Conservation (phyloP, 2,329 filamentous ascomycete species). For the Cladosporium sphaerospermum region DNA sequence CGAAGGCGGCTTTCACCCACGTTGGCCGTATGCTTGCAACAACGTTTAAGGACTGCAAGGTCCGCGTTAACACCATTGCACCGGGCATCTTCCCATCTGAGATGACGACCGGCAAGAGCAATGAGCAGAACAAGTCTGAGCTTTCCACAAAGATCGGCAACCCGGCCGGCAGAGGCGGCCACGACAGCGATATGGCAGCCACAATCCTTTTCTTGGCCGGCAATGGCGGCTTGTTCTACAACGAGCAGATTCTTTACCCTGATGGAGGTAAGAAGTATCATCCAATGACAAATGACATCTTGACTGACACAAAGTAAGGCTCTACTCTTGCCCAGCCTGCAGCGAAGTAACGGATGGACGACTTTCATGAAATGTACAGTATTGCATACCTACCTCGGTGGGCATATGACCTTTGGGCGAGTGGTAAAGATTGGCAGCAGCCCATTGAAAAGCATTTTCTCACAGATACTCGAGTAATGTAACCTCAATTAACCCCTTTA, state of each 20-base stretch:
- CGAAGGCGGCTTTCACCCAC: constrained; percentile 45
- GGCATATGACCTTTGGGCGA: too few relatives aligned
- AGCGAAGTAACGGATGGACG: background rate
- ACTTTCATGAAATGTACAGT: background rate
- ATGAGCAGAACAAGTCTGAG: constrained; percentile 42
- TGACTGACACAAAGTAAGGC: constrained; percentile 1
- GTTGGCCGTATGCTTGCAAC: constrained; percentile 42
- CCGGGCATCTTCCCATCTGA: constrained; percentile 40
- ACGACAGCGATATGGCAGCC: constrained; percentile 47
- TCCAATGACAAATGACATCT: background rate
- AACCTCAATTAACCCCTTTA: too few relatives aligned
- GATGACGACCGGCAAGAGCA: constrained; percentile 44
- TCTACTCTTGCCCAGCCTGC: constrained; percentile 12
- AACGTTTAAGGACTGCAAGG: constrained; percentile 37
- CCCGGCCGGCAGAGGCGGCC: constrained; percentile 38
- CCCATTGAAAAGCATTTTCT: too few relatives aligned
- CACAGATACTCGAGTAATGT: too few relatives aligned
- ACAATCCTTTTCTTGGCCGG: constrained; percentile 48
- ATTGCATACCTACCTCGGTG: too few relatives aligned
- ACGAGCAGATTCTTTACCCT: constrained; percentile 48
- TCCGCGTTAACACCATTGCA: constrained; percentile 40
- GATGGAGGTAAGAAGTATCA: constrained; percentile 34
- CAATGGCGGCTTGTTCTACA: constrained; percentile 46
- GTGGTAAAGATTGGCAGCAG: too few relatives aligned
- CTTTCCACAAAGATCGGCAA: constrained; percentile 39